These are phyloP conservation scores for Ascochyta fabae DNA, from an alignment of 2,329 filamentous ascomycete species.

Conservation along the genomic window DNA sequence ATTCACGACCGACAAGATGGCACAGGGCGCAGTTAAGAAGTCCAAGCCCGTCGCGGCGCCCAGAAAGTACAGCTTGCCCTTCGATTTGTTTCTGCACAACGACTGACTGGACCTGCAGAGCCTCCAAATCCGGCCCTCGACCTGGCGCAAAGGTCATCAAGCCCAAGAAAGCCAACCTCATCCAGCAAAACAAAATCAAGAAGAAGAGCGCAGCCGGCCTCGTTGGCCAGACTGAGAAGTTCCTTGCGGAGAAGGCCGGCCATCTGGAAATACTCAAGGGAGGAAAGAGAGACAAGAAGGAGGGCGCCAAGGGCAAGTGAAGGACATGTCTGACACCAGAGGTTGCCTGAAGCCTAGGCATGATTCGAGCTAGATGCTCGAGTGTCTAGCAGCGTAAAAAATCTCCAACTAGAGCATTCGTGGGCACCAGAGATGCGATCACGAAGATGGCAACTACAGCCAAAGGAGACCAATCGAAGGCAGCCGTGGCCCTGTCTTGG, in stretches of 20 bases:
- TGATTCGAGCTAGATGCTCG: background rate
- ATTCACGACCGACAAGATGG: conserved; percentile 44
- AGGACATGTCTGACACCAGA: background rate
- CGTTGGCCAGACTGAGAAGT: conserved; percentile 70
- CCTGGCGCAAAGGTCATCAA: conserved; percentile 68
- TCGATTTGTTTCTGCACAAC: background rate
- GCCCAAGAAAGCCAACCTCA: conserved; percentile 68
- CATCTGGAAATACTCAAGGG: conserved; percentile 73
- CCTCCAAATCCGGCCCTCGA: conserved; percentile 56
- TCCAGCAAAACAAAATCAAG: conserved; percentile 67
- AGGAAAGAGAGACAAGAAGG: conserved; percentile 63
- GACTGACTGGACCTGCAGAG: conserved; percentile 29
- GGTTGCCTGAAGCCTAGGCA: background rate
- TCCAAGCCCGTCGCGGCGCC: conserved; percentile 44
- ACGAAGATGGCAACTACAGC: background rate
- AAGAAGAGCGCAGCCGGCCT: conserved; percentile 71
- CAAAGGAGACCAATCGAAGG: background rate
- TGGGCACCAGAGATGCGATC: conserved; percentile 11
- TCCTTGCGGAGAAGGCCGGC: conserved; percentile 69
- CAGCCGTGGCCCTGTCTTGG: background rate
- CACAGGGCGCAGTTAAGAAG: conserved; percentile 59
- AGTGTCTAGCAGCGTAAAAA: conserved; percentile 5
- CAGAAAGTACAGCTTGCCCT: conserved; percentile 45
- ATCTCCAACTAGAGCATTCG: background rate
- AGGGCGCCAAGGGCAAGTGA: conserved; percentile 23